These are phyloP conservation scores for Skeletonema grethae DNA, from an alignment of 108 stramenopile species.

Conservation along the genomic window DNA sequence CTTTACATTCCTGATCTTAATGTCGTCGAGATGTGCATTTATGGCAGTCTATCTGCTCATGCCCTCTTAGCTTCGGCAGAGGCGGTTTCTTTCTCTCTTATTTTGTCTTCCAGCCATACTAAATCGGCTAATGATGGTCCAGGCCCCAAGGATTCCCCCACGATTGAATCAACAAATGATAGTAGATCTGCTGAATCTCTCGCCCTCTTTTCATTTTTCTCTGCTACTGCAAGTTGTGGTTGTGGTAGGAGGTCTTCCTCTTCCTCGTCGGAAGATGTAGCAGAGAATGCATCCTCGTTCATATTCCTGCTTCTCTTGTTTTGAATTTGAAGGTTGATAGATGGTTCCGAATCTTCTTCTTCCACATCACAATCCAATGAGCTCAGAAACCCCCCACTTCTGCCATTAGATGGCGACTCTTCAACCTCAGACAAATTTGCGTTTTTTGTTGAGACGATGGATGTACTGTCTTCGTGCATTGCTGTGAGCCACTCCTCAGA, in stretches of 20 bases:
- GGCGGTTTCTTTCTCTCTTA: background rate
- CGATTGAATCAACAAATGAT: background rate
- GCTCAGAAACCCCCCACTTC: background rate
- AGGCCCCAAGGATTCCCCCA: background rate
- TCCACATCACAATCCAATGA: background rate
- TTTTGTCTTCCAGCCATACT: background rate
- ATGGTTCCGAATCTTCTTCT: conserved; percentile 5
- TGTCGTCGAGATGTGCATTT: background rate
- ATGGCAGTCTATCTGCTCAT: background rate
- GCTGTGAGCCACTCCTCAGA: background rate
- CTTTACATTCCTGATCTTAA: background rate
- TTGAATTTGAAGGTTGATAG: background rate
- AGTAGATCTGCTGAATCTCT: background rate
- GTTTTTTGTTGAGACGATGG: background rate
- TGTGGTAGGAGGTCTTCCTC: background rate
- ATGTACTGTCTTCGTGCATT: background rate
- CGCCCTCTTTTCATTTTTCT: background rate
- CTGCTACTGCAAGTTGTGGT: background rate
- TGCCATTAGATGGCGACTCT: background rate
- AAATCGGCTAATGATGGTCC: background rate
- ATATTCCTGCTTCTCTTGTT: background rate
- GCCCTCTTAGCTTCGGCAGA: background rate
- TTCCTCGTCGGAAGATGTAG: conserved; percentile 3
- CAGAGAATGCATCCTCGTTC: background rate
- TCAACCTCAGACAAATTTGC: background rate